Evolutionary conservation across 805 yeast genomes (phyloP), one percentile per base, ranked within the genome.

Genomic region (Saturnispora ahearnii): DNA sequence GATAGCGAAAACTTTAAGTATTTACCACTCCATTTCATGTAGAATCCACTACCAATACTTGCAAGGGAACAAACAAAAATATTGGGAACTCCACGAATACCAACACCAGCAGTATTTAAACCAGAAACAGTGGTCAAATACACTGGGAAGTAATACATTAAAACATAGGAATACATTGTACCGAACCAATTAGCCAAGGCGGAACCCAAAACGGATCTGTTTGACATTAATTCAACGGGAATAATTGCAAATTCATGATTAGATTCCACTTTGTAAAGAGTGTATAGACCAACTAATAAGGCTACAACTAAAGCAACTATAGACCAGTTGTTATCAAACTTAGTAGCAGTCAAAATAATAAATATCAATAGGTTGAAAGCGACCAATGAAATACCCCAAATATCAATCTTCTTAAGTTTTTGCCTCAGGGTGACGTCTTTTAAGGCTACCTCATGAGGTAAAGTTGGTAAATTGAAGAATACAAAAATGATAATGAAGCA

Each of bases 141-240:
- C 44, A 83, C 70, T 1, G 91, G 89, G 26, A 78, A 66, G 62
- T 80, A 82, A 61, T 76, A 83, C 8, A 78, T 62, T 52, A 75
- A 72, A 5, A 68, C 62, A 45, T 69, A 68, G 48, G 72, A 60
- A 44, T 70, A 68, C 81, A 78, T 67, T 53, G 82, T 64, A 57
- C 72, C 70, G 58, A 78, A 78, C 74, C 84, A 78, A 59, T 81
- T 81, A 7, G 85, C 73, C 53, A 81, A 66, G 2, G 87, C 79
- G 1, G 84, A 77, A 6, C 86, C 80, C 41, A 79, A 63, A 3
- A 84, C 78, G 1, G 87, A 79, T 53, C 82, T 68, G 48, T 79
- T 73, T 3, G 68, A 66, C 63, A 83, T 65, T 56, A 82, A 72
- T 13, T 66, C 64, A 24, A 82, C 60, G 2, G 89, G 89, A 30